Conservation (phyloP, 1,139 yeast genomes). For the Hanseniaspora uvarum region DNA sequence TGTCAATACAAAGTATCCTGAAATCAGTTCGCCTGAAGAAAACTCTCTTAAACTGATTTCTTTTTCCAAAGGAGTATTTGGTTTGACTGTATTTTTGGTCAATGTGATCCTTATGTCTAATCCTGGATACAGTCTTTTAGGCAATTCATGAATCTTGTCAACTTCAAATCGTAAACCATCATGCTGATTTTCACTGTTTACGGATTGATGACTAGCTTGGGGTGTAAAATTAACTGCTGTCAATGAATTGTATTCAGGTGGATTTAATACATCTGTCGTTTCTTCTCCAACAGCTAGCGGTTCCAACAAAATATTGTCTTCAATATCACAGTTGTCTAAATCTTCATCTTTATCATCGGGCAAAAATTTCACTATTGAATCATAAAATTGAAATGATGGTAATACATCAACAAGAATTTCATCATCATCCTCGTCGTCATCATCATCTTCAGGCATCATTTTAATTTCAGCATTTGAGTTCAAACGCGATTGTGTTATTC, state of each 20-base stretch:
- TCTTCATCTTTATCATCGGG: constrained; percentile 14
- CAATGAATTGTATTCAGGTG: constrained; percentile 5
- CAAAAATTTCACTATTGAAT: constrained; percentile 27
- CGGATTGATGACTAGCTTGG: neutral
- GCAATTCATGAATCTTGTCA: constrained; percentile 33
- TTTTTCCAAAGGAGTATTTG: constrained; percentile 26
- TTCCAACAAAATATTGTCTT: constrained; percentile 6
- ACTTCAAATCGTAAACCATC: constrained; percentile 19
- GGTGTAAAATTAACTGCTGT: neutral
- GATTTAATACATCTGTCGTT: neutral
- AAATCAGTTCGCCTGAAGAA: constrained; percentile 45
- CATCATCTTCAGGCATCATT: neutral
- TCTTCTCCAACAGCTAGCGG: constrained; percentile 11
- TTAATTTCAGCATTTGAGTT: constrained; percentile 1
- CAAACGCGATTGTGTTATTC: constrained; percentile 8
- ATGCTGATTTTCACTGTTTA: neutral
- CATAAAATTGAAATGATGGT: constrained; percentile 32
- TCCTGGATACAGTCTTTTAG: constrained; percentile 26
- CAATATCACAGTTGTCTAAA: constrained; percentile 14
- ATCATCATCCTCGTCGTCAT: constrained; percentile 8
- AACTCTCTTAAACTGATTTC: constrained; percentile 39
- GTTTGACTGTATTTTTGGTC: constrained; percentile 33
- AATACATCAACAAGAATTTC: constrained; percentile 26
- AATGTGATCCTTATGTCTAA: constrained; percentile 32
- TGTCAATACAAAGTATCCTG: constrained; percentile 42